Conservation (phyloP, 192 early-diverging fungal species). For the Coemansia sp. region DNA sequence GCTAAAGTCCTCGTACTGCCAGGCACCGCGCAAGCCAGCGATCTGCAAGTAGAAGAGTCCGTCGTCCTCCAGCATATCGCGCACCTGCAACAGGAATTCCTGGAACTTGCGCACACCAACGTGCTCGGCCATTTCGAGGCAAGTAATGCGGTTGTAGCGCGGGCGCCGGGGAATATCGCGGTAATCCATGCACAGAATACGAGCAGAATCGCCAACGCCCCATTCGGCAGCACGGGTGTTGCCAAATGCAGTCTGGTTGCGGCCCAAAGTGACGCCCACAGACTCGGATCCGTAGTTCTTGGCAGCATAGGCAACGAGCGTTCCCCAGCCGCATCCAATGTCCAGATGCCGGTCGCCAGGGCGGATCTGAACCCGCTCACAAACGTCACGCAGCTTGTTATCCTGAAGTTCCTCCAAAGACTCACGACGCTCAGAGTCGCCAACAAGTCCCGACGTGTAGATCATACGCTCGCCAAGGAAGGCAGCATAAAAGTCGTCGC, state of each 20-base stretch:
- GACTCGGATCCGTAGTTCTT: slow-evolving; percentile 88
- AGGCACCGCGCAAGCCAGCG: slow-evolving; percentile 86
- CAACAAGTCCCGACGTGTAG: slow-evolving; percentile 94
- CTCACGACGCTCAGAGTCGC: slow-evolving; percentile 72
- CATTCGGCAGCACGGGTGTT: slow-evolving; percentile 79
- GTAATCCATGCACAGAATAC: slow-evolving; percentile 94
- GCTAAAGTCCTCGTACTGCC: slow-evolving; percentile 81
- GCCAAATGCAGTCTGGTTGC: slow-evolving; percentile 91
- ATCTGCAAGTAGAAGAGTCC: slow-evolving; percentile 98
- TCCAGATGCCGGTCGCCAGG: slow-evolving; percentile 89
- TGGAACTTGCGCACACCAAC: slow-evolving; percentile 93
- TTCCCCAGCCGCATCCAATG: slow-evolving; percentile 99
- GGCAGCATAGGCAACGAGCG: slow-evolving; percentile 84
- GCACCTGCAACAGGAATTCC: slow-evolving; percentile 87
- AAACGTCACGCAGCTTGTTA: slow-evolving; percentile 93
- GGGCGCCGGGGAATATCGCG: slow-evolving; percentile 88
- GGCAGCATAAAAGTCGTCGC: slow-evolving; percentile 96
- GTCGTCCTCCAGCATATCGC: slow-evolving; percentile 95
- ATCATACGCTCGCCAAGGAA: slow-evolving; percentile 95
- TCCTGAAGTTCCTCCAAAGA: slow-evolving; percentile 93
- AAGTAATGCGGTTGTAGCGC: slow-evolving; percentile 96
- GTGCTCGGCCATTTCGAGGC: slow-evolving; percentile 99
- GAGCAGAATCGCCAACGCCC: slow-evolving; percentile 77
- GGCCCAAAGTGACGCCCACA: slow-evolving; percentile 90
- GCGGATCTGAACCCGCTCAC: slow-evolving; percentile 82